Conservation (phyloP, 345 rosid species). For the Sonneratia alba region DNA sequence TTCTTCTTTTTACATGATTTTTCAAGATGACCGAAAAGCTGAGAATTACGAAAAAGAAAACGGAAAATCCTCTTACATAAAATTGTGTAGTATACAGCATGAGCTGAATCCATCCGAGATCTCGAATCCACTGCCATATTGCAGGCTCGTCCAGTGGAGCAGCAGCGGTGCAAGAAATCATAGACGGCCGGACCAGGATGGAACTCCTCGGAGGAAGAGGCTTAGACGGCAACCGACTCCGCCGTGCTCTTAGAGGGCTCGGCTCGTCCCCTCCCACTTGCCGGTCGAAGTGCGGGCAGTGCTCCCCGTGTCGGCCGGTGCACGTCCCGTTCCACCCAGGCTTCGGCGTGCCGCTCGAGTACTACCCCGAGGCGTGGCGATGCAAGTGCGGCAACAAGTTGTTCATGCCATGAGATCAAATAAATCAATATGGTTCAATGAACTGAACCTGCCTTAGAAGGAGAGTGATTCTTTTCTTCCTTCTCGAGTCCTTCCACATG, state of each 20-base stretch:
- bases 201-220: neutral
- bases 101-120: no score
- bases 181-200: neutral
- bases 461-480: no score
- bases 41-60: no score
- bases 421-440: neutral
- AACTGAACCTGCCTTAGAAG: no score
- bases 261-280: conserved; percentile 71
- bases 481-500: no score
- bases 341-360: conserved; percentile 54
- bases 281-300: conserved; percentile 78
- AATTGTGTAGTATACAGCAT: no score
- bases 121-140: neutral
- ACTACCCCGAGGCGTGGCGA: conserved; percentile 99
- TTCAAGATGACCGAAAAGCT: no score
- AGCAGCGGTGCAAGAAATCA: neutral
- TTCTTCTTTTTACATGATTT: no score
- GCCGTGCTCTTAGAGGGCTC: conserved; percentile 49
- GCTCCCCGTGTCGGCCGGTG: conserved; percentile 75
- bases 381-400: conserved; percentile 85
- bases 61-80: no score
- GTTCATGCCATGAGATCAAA: conserved; percentile 49
- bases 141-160: neutral
- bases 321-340: conserved; percentile 89
- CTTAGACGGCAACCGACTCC: conserved; percentile 13